Evolutionary conservation across 768 basidiomycete species (phyloP).

Genomic region (Suillus lakei): DNA sequence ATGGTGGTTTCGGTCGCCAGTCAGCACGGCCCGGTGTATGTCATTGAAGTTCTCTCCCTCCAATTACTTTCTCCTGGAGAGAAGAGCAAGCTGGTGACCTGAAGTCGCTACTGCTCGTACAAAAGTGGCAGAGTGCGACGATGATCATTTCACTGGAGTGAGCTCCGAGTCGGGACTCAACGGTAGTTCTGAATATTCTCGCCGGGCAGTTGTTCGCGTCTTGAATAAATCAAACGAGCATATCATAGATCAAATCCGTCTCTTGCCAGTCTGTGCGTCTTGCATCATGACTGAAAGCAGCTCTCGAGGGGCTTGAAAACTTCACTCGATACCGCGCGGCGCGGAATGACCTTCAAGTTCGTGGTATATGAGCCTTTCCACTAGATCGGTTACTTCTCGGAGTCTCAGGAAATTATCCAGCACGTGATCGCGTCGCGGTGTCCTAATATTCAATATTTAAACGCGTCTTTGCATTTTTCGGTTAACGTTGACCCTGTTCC

Average conservation of each 20-base stretch:
- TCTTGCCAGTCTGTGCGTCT: background rate
- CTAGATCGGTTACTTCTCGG: background rate
- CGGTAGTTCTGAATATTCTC: no score
- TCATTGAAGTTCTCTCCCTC: background rate
- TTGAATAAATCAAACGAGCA: background rate
- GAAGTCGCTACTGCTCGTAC: background rate
- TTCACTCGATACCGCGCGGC: background rate
- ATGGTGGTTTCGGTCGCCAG: background rate
- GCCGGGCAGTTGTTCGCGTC: background rate
- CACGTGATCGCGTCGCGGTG: conserved; percentile 4
- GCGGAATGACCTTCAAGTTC: background rate
- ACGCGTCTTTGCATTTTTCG: conserved; percentile 1
- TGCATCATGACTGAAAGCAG: background rate
- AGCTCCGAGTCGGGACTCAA: no score
- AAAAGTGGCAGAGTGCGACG: background rate
- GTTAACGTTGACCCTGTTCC: background rate
- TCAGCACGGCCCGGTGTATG: no score
- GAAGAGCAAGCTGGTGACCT: background rate
- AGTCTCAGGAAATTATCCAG: background rate
- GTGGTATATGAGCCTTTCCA: background rate
- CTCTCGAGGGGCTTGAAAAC: background rate
- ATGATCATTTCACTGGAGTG: no score
- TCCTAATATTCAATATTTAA: background rate
- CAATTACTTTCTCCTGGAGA: background rate
- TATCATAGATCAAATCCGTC: background rate